phyloP scores from a whole-genome alignment of 345 rosid species.

The Barbarea vulgaris region DNA sequence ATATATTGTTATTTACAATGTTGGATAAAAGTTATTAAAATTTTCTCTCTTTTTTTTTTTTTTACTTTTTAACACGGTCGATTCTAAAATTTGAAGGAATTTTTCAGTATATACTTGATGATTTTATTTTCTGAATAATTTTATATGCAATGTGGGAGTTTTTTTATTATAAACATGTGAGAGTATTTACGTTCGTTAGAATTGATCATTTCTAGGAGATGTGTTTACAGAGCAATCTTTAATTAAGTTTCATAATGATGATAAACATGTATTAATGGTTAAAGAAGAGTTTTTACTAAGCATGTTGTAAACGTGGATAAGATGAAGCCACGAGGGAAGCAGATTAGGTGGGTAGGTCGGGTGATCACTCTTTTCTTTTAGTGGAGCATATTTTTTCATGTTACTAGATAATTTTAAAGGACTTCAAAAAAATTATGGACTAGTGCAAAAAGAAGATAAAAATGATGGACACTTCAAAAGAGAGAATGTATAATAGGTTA shows the following conservation, averaged over 20 bases:
- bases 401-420: background rate
- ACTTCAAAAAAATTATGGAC: background rate
- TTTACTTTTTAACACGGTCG: background rate
- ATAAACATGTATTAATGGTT: background rate
- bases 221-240: background rate
- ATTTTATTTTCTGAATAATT: background rate
- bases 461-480: background rate
- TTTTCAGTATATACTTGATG: background rate
- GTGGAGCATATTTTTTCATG: background rate
- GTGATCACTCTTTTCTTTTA: background rate
- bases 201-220: background rate
- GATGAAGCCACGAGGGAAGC: conserved; percentile 21
- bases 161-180: background rate
- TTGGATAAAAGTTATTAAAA: background rate
- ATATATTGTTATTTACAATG: conserved; percentile 3
- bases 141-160: conserved; percentile 10
- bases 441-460: background rate
- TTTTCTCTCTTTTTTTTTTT: background rate
- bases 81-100: background rate
- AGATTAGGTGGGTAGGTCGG: conserved; percentile 26
- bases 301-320: conserved; percentile 12
- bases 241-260: background rate
- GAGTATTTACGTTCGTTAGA: background rate
- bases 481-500: background rate
- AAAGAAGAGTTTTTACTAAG: background rate